phyloP scores from a whole-genome alignment of 108 stramenopile genomes.

The Bacterosira constricta region DNA sequence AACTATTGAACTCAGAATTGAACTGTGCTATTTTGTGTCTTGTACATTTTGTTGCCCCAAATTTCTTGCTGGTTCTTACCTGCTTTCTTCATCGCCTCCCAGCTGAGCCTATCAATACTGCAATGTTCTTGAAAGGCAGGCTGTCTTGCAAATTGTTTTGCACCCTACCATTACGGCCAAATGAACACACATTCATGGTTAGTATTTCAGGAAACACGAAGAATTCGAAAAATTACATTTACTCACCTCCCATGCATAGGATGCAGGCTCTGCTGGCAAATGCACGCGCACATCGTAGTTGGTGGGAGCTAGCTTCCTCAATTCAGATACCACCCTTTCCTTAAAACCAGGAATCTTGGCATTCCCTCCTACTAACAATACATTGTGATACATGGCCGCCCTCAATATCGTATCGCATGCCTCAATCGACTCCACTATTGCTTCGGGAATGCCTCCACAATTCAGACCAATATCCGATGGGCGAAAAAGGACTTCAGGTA shows the following conservation, averaged over 20 bases:
- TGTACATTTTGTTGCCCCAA: conserved; percentile 37
- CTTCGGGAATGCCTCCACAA: conserved; percentile 83
- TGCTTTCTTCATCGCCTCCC: conserved; percentile 51
- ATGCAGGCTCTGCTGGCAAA: conserved; percentile 65
- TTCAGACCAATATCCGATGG: conserved; percentile 91
- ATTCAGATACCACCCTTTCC: conserved; percentile 70
- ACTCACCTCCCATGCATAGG: conserved; percentile 64
- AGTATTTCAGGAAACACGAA: no score
- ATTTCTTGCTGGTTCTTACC: conserved; percentile 48
- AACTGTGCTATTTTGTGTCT: neutral
- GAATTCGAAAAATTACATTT: no score
- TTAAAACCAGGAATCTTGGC: conserved; percentile 76
- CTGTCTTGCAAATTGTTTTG: conserved; percentile 33
- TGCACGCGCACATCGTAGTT: conserved; percentile 69
- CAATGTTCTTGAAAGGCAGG: conserved; percentile 41
- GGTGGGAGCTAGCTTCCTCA: conserved; percentile 70
- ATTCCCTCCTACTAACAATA: conserved; percentile 87
- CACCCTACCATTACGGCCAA: conserved; percentile 21
- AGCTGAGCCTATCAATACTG: conserved; percentile 44
- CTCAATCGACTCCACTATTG: conserved; percentile 79
- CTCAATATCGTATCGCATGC: conserved; percentile 71
- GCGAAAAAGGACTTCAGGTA: conserved; percentile 93
- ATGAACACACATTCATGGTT: no score
- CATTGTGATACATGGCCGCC: conserved; percentile 80
- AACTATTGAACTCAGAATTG: no score